These are phyloP conservation scores for Beta vulgaris DNA, from an alignment of 148 eudicot species.

Conservation along the genomic window DNA sequence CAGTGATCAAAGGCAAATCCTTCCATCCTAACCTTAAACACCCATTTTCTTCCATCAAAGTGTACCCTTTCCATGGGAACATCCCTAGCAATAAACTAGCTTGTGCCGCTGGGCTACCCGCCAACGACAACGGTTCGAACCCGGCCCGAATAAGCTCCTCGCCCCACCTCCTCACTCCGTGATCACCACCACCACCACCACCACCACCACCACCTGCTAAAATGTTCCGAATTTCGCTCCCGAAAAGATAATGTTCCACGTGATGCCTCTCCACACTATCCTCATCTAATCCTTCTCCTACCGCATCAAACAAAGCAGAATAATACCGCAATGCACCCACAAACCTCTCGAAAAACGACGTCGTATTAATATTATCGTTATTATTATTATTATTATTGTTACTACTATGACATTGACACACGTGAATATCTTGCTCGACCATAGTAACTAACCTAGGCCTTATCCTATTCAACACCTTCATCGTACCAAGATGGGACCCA, in stretches of 20 bases:
- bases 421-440: conserved; percentile 65
- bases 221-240: conserved; percentile 69
- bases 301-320: conserved; percentile 75
- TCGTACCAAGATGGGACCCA: conserved; percentile 47
- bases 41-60: conserved; percentile 73
- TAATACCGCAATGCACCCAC: conserved; percentile 81
- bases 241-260: conserved; percentile 69
- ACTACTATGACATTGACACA: too few species aligned
- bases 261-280: conserved; percentile 51
- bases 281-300: conserved; percentile 55
- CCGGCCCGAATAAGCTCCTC: conserved; percentile 54
- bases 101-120: conserved; percentile 76
- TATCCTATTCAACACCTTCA: conserved; percentile 40
- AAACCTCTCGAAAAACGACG: conserved; percentile 59
- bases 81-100: conserved; percentile 70
- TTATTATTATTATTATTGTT: too few species aligned
- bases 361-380: too few species aligned
- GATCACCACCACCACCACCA: conserved; percentile 38
- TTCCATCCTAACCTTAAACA: conserved; percentile 84
- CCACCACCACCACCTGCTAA: conserved; percentile 61
- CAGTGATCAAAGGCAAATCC: conserved; percentile 70
- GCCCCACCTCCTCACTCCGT: conserved; percentile 46
- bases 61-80: conserved; percentile 75
- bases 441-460: conserved; percentile 67
- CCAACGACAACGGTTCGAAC: conserved; percentile 54